Evolutionary conservation across 2,329 filamentous ascomycete genomes (phyloP).

Genomic region (Aspergillus aculeatus): DNA sequence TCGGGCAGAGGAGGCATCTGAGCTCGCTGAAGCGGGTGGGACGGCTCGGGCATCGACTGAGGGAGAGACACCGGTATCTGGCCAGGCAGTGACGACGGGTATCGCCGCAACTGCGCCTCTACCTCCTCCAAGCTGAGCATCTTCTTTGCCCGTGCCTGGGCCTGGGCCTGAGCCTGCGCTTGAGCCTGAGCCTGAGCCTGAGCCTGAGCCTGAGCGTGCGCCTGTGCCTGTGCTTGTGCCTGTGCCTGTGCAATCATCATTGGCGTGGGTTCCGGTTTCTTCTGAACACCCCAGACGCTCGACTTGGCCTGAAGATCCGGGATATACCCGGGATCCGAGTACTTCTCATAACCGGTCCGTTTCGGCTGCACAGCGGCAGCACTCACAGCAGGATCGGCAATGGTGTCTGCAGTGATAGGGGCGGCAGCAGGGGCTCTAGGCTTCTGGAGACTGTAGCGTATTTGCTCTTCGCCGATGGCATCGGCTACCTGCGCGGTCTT

Average conservation of each 20-base stretch:
- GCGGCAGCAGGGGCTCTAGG: constrained; percentile 48
- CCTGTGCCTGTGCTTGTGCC: neutral
- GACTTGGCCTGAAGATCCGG: constrained; percentile 90
- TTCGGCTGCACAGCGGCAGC: constrained; percentile 55
- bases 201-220: neutral
- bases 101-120: constrained; percentile 82
- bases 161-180: constrained; percentile 12
- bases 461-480: constrained; percentile 87
- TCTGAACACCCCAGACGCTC: constrained; percentile 78
- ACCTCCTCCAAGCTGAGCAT: constrained; percentile 97
- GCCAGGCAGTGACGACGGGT: constrained; percentile 39
- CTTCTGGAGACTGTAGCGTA: constrained; percentile 75
- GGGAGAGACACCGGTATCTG: constrained; percentile 30
- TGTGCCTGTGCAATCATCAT: neutral
- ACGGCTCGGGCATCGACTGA: constrained; percentile 29
- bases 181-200: neutral
- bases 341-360: constrained; percentile 87
- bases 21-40: constrained; percentile 32
- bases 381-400: constrained; percentile 47
- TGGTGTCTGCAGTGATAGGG: constrained; percentile 28
- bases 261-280: constrained; percentile 30
- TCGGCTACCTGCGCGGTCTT: constrained; percentile 82
- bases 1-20: constrained; percentile 35
- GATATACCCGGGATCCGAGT: constrained; percentile 77
- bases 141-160: constrained; percentile 58